A percentile compares a stretch with the other conserved stretches of the same genome.
phyloP scores from a whole-genome alignment of 2,329 filamentous ascomycete species.

The Fusarium neocosmosporiellum region DNA sequence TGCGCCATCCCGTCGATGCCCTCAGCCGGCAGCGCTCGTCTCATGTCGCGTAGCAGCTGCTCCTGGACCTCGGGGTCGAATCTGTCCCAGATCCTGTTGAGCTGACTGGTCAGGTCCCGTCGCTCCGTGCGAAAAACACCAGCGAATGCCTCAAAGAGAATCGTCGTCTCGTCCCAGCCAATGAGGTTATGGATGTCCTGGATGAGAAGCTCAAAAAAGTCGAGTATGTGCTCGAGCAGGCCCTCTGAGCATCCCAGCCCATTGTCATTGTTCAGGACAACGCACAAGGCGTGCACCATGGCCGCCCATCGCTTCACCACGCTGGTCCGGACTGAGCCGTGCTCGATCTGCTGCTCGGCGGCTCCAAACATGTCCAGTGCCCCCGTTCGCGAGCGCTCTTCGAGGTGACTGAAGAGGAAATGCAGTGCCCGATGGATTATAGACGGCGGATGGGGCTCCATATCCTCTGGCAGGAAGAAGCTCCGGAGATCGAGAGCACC shows the following conservation, averaged over 20 bases:
- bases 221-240: conserved; percentile 38
- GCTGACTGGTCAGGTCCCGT: conserved; percentile 12
- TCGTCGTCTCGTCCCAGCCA: conserved; percentile 17
- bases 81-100: conserved; percentile 37
- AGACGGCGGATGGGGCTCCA: neutral
- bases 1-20: conserved; percentile 24
- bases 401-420: conserved; percentile 33
- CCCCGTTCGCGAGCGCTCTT: conserved; percentile 22
- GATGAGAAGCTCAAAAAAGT: conserved; percentile 40
- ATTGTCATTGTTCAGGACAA: conserved; percentile 42
- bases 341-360: conserved; percentile 22
- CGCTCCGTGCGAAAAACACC: conserved; percentile 34
- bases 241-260: conserved; percentile 43
- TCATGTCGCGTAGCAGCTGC: conserved; percentile 31
- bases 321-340: neutral
- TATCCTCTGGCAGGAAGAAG: conserved; percentile 18
- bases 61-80: conserved; percentile 35
- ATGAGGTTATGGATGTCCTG: conserved; percentile 30
- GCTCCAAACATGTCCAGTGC: conserved; percentile 31
- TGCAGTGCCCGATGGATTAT: conserved; percentile 25
- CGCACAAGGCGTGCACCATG: conserved; percentile 39
- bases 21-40: conserved; percentile 17
- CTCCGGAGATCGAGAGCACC: conserved; percentile 20
- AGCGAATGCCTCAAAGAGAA: conserved; percentile 38
- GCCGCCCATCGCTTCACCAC: conserved; percentile 24